Conservation (phyloP, 257 asterid species). For the Ocimum tenuiflorum region DNA sequence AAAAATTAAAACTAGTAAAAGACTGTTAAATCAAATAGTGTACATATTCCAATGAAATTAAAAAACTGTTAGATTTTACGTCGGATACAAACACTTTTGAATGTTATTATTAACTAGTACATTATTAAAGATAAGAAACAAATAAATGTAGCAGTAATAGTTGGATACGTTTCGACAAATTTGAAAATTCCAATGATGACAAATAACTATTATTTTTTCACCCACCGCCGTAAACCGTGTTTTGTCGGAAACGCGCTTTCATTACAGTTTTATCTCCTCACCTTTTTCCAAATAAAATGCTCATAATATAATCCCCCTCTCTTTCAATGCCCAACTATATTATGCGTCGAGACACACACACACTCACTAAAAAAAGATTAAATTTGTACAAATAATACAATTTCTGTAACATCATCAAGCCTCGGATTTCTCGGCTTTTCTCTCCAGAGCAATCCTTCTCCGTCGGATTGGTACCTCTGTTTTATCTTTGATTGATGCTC, state of each 20-base stretch:
- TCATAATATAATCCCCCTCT: background rate
- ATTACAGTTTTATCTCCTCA: background rate
- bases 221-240: conserved; percentile 28
- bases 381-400: conserved; percentile 1
- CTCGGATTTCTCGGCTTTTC: conserved; percentile 41
- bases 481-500: conserved; percentile 3
- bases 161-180: too few relatives aligned
- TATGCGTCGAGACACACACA: background rate
- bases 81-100: too few relatives aligned
- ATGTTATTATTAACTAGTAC: too few relatives aligned
- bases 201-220: conserved; percentile 11
- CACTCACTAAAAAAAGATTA: background rate
- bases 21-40: too few relatives aligned
- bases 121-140: too few relatives aligned
- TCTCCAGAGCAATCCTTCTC: conserved; percentile 24
- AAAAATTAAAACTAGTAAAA: too few relatives aligned
- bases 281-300: background rate
- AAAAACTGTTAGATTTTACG: too few relatives aligned
- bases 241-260: conserved; percentile 2
- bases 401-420: conserved; percentile 26
- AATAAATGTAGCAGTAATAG: too few relatives aligned
- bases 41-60: too few relatives aligned
- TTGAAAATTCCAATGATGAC: too few relatives aligned
- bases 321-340: background rate
- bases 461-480: conserved; percentile 21